Base-by-base conservation (phyloP, 2,329 filamentous ascomycete genomes). In the Trichophyton rubrum region DNA sequence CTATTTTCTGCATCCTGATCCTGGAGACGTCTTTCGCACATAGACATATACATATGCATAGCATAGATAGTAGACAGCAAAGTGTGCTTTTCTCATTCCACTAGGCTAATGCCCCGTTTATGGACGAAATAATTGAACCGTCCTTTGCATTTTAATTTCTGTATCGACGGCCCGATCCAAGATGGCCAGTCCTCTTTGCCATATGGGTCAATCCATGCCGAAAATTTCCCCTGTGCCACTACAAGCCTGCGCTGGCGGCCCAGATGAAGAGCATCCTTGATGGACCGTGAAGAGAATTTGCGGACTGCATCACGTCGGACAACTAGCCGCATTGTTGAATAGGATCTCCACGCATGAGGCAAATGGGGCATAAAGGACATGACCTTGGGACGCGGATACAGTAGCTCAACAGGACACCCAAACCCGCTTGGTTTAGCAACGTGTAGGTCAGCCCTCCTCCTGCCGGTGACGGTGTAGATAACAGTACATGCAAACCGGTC, bases 1-100 rank as follows among this genome's bases (percentile, higher is more conserved):
- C 70, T 85, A 45, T 85, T 83, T 68, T 5, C 57, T 59, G 17
- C 40, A 59, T 59, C 17, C 6, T 47, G 5, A 17, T 30, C 22
- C 30, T 33, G 30, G 22, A 33, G 3, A n/a, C 5, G 11, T 9
- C 43, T 17, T 47, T 43, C 27, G 40, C n/a, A 5, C 45, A 22
- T 5, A 47, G 17, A 24, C 27, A 58, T 1, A 45, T 24, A n/a
- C n/a, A 58, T 11, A 45, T 22, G n/a, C 8, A 58, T 24, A 27
- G 49, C 22, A 55, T 38, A 55, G 15, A 33, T 22, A 51, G 35
- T 38, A 47, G 17, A 51, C 51, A 43, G 6, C 35, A 24, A 41
- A 58, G 13, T 30, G 27, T 24, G 3, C 20, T 47, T 11, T 24
- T 49, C 33, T 38, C 15, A 45, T n/a, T 38, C 22, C 13, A 13